Evolutionary conservation across 768 basidiomycete species (phyloP), one percentile per base, ranked within the genome.

Genomic region (Termitomyces sp.): DNA sequence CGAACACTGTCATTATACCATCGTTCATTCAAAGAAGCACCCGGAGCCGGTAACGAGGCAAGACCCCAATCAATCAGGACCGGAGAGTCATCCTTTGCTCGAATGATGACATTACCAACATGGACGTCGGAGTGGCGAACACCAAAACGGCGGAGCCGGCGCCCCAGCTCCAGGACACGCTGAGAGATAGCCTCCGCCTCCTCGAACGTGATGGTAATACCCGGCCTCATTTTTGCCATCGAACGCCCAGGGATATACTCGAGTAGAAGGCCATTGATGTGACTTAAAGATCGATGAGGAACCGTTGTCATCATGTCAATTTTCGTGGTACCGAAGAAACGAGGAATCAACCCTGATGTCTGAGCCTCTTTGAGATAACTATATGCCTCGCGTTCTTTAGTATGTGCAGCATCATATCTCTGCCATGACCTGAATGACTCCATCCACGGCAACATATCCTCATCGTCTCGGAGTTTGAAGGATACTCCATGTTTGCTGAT

Each of bases 161-260:
- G 20, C n/a, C 58, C 58, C 10, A 52, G 50, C 20, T 25, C 20
- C 20, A 25, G 20, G 20, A 25, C 20, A 25, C 32, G 37, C 34
- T 59, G 42, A 7, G 50, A 53, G 31, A 59, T 59, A 14, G 3
- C 25, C 34, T 59, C 50, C 0, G 57, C 57, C 42, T 59, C 37
- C n/a, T 42, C 25, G 15, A 20, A 20, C 9, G 57, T 49, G 2
- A 25, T 25, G 20, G 20, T 25, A 25, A 25, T 25, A 1, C 20
- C 20, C 20, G 49, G 59, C 25, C 34, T 17, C 10, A 53, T 46
- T 14, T 32, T 38, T 6, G 29, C 45, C 59, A 60, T 60, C 1
- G 42, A 32, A 12, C 51, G 42, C 25, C 59, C 51, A 43, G 59
- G 32, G 14, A 53, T 60, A 15, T 60, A 60, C 42, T 60, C 59